Evolutionary conservation across 2,329 filamentous ascomycete genomes (phyloP), one percentile per base, ranked within the genome.

Genomic region (Daldinia sp.): DNA sequence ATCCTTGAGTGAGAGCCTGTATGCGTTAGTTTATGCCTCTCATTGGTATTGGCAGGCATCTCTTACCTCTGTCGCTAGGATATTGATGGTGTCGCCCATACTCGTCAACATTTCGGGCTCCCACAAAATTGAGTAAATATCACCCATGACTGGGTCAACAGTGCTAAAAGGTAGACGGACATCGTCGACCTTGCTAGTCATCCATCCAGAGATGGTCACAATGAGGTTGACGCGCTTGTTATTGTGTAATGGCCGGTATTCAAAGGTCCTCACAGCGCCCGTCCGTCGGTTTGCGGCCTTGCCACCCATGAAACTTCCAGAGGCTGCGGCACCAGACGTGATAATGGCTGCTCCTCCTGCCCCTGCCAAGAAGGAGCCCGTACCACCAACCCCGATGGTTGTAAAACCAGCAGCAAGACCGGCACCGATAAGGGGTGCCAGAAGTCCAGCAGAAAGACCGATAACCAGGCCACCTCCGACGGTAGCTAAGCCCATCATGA

Each of bases 31-130:
- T 55, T 39, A 37, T 26, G 51, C 12, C 12, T 28, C 13, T 26
- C 28, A 18, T 18, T 56, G 4, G 26, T 54, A 39, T 42, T 15
- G 13, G 28, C 3, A 7, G 35, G 4, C 5, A 41, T 59, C 80
- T 88, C 87, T 81, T 81, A 95, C 93, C 89, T 99, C 96, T 37
- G 96, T 99, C 65, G 96, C 96, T 71, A 99, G 84, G 81, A 99
- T 98, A 76, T 98, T 98, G 76, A 99, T 98, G 51, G 96, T 99
- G 78, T 96, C 93, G 87, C 96, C 96, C 91, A 98, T 99, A 80
- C 93, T 97, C 74, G 90, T 91, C 77, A 99, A 87, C 94, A 99
- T 97, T 78, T 99, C 96, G 2, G 96, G 97, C 80, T 99, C 96
- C 94, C 96, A 99, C 65, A 97, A 85, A 10, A 99, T 91, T 0